Evolutionary conservation across 2,329 filamentous ascomycete species (phyloP), one percentile per base, ranked within the genome.

Genomic region (Sphaerulina musiva): DNA sequence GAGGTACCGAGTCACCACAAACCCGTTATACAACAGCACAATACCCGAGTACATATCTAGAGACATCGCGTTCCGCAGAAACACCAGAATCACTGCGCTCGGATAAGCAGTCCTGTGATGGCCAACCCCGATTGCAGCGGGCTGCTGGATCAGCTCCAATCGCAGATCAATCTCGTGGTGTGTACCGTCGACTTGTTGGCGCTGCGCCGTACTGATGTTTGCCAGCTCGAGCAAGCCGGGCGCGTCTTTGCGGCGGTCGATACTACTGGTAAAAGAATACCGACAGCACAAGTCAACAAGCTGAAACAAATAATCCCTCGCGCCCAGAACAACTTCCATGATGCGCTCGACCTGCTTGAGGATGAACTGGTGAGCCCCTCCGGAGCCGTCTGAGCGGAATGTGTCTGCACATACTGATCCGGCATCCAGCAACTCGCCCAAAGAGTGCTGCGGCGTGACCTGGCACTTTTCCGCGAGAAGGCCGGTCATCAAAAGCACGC

Each of bases 291-390:
- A 49, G 60, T 65, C 29, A 54, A 59, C n/a, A 63, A 72, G 57
- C 68, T 73, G 48, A 69, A 67, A 52, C 60, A 66, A 31, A 56
- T 64, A 11, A 57, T 79, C 11, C 72, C 75, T 2, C 64, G 62
- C 12, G 73, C 74, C 29, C 66, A 69, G 12, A 67, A 69, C 34
- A 67, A 71, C 58, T 79, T 76, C 56, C 74, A 80, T 60, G 70
- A 76, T 45, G 72, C 74, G n/a, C 72, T 79, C n/a, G 76, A 80
- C 64, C 69, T 74, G 54, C 69, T 80, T 11, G 76, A 78, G 60
- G 69, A 70, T 43, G 72, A 78, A 50, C 63, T 79, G 40, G 71
- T 73, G 32, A 31, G 48, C 11, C 7, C 3, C 12, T 20, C 8
- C 11, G 2, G 20, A 20, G 17, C 14, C 9, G 17, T 6, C 7